A percentile compares a stretch with the other conserved stretches of the same genome.
phyloP scores from a whole-genome alignment of 371 early-diverging fungal genomes.

The Mucor racemosus region DNA sequence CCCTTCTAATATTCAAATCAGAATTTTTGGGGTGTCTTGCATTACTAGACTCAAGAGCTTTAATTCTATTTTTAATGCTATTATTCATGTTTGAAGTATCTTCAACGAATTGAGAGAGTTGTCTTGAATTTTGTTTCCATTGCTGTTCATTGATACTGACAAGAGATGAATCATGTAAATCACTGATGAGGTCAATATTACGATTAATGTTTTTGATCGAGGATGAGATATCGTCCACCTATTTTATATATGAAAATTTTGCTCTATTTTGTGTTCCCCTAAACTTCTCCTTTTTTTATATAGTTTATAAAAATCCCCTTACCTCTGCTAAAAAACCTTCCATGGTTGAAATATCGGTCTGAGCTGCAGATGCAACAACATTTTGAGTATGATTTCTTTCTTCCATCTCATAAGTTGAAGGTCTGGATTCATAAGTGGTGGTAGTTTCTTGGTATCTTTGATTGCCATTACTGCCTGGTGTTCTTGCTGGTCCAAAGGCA shows the following conservation, averaged over 20 bases:
- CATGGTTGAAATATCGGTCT: conserved; percentile 25
- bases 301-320: background rate
- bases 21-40: conserved; percentile 25
- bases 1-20: conserved; percentile 38
- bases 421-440: conserved; percentile 4
- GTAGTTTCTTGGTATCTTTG: conserved; percentile 11
- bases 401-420: conserved; percentile 25
- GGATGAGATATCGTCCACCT: conserved; percentile 66
- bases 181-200: conserved; percentile 63
- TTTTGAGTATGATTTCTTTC: conserved; percentile 12
- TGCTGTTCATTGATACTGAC: conserved; percentile 69
- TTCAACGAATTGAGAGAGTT: conserved; percentile 65
- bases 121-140: conserved; percentile 52
- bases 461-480: conserved; percentile 22
- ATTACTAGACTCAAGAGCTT: conserved; percentile 42
- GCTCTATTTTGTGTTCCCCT: background rate
- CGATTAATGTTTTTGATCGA: conserved; percentile 59
- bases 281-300: conserved; percentile 3
- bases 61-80: conserved; percentile 61
- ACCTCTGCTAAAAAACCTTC: conserved; percentile 33
- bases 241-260: background rate
- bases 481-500: conserved; percentile 39
- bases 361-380: conserved; percentile 21
- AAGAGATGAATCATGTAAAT: conserved; percentile 65
- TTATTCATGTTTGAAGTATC: conserved; percentile 61